Conservation (phyloP, 305 asterid genomes). For the Andrographis paniculata region DNA sequence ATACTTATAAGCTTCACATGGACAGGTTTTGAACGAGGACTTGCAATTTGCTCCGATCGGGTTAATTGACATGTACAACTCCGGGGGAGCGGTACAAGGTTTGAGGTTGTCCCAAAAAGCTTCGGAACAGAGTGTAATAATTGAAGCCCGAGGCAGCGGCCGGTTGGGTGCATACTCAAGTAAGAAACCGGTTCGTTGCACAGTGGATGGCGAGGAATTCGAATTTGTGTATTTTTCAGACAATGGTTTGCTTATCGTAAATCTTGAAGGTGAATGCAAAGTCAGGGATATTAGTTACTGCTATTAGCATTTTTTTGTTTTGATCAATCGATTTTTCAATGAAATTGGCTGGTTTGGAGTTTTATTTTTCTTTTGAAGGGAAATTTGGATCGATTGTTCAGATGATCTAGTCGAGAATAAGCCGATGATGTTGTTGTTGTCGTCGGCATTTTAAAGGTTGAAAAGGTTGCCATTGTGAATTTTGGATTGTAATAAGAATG, state of each 20-base stretch:
- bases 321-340: not conserved
- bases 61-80: slow-evolving; percentile 39
- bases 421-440: too few relatives aligned
- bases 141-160: slow-evolving; percentile 37
- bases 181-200: slow-evolving; percentile 27
- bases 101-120: slow-evolving; percentile 14
- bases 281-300: slow-evolving; percentile 13
- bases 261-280: slow-evolving; percentile 36
- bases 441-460: too few relatives aligned
- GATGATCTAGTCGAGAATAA: too few relatives aligned
- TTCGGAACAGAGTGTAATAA: slow-evolving; percentile 10
- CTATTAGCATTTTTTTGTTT: not conserved
- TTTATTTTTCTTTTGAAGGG: not conserved
- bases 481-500: too few relatives aligned
- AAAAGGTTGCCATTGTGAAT: too few relatives aligned
- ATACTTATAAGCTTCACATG: not conserved
- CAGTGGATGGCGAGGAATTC: slow-evolving; percentile 21
- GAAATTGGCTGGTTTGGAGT: not conserved
- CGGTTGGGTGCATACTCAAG: slow-evolving; percentile 41
- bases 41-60: slow-evolving; percentile 34
- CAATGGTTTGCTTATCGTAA: slow-evolving; percentile 27
- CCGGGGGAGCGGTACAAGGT: slow-evolving; percentile 29
- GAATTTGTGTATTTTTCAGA: slow-evolving; percentile 24
- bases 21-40: slow-evolving; percentile 19
- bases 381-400: too few relatives aligned